Percentiles rank a stretch among this genome's conserved stretches.
Evolutionary conservation across 106 monocot genomes (phyloP).

Genomic region (Dendrobium chrysotoxum): DNA sequence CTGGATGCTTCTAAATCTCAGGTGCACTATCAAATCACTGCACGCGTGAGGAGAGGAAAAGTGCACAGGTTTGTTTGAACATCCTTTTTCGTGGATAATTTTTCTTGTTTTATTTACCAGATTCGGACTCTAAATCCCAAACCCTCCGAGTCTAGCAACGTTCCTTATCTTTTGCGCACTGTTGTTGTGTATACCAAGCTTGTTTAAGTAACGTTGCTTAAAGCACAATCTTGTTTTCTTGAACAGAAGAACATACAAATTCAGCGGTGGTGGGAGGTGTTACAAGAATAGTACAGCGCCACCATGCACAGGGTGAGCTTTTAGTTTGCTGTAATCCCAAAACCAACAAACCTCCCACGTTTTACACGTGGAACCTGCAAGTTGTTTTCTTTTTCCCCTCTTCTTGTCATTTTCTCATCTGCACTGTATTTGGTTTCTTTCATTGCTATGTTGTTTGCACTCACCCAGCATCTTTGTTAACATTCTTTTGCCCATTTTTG

Average conservation of each 20-base stretch:
- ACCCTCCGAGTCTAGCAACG: background rate
- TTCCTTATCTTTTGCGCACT: background rate
- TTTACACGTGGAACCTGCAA: background rate
- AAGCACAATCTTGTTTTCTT: slow-evolving; percentile 7
- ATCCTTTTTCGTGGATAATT: background rate
- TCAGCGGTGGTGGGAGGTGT: slow-evolving; percentile 51
- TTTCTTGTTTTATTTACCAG: background rate
- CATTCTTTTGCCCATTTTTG: background rate
- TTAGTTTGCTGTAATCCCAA: background rate
- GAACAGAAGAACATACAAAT: slow-evolving; percentile 72
- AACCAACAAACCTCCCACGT: background rate
- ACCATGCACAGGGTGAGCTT: slow-evolving; percentile 69
- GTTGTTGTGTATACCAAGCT: background rate
- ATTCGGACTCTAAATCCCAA: background rate
- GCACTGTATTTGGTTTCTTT: background rate
- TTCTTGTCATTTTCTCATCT: background rate
- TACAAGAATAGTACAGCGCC: slow-evolving; percentile 71
- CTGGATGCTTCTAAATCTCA: slow-evolving; percentile 37
- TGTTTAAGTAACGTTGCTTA: background rate
- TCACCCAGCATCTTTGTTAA: background rate
- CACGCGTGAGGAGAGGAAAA: slow-evolving; percentile 37
- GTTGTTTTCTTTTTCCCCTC: background rate
- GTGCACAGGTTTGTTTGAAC: slow-evolving; percentile 50
- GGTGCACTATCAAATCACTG: slow-evolving; percentile 71
- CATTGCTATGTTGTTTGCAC: background rate